A percentile compares a stretch with the other conserved stretches of the same genome.
Evolutionary conservation across 1,284 basidiomycete genomes (phyloP).

Genomic region (Cutaneotrichosporon cutaneum): DNA sequence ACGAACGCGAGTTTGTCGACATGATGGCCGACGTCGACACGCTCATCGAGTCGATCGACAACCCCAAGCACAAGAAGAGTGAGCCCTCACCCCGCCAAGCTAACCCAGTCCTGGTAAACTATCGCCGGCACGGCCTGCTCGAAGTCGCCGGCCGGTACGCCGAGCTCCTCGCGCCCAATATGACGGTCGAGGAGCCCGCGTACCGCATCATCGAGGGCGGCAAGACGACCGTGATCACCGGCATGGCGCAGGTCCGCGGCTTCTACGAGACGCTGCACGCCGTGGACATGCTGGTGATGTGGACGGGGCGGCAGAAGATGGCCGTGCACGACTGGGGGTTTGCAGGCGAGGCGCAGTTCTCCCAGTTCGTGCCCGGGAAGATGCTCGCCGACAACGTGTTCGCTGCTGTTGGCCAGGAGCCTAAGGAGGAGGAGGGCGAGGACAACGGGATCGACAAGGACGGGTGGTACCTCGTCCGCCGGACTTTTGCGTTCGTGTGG

Average conservation of each 20-base stretch:
- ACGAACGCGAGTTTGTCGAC: background rate
- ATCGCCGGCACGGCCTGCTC: constrained; percentile 5
- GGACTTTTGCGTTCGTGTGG: background rate
- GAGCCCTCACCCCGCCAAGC: background rate
- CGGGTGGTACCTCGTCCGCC: background rate
- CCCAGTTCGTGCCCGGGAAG: background rate
- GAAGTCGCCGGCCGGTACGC: background rate
- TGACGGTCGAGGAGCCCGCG: background rate
- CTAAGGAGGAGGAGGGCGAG: background rate
- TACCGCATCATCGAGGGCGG: constrained; percentile 3
- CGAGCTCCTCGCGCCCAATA: constrained; percentile 1
- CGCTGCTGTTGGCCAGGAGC: background rate
- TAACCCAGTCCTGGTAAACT: constrained; percentile 1
- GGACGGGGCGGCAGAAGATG: constrained; percentile 3
- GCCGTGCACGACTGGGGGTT: constrained; percentile 1
- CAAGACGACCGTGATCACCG: background rate
- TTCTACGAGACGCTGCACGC: background rate
- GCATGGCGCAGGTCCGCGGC: background rate
- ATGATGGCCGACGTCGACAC: constrained; percentile 2
- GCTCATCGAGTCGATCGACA: background rate
- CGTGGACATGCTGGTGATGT: constrained; percentile 1
- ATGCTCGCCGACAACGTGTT: background rate
- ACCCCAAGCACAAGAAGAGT: constrained; percentile 2
- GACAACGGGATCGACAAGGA: background rate
- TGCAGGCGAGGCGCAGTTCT: constrained; percentile 1